Evolutionary conservation across 805 yeast species (phyloP).

Genomic region (Ogataea zsoltii): DNA sequence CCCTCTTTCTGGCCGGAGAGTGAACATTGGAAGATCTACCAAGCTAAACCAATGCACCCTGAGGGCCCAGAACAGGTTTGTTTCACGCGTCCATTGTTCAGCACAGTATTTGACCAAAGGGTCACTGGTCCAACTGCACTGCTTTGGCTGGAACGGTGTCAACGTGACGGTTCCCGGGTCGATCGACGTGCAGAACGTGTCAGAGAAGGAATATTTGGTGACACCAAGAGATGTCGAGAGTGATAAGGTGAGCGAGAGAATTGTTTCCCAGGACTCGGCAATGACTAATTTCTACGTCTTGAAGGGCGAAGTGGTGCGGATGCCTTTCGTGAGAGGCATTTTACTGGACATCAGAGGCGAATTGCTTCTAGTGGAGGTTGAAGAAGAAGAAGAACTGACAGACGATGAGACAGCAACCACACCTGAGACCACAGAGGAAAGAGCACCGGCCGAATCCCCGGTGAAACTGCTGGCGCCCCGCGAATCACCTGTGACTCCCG

Average conservation of each 20-base stretch:
- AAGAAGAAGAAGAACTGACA: slow-evolving; percentile 14
- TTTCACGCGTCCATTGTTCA: slow-evolving; percentile 67
- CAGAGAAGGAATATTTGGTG: slow-evolving; percentile 23
- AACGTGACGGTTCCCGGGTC: slow-evolving; percentile 60
- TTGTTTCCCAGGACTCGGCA: slow-evolving; percentile 42
- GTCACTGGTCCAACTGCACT: slow-evolving; percentile 53
- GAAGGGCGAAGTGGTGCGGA: slow-evolving; percentile 59
- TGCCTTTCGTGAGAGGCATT: slow-evolving; percentile 65
- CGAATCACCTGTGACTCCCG: not conserved
- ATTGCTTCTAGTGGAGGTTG: slow-evolving; percentile 30
- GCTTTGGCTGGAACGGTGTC: slow-evolving; percentile 84
- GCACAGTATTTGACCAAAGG: slow-evolving; percentile 44
- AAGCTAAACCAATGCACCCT: slow-evolving; percentile 53
- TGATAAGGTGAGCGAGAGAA: slow-evolving; percentile 23
- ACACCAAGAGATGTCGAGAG: slow-evolving; percentile 12
- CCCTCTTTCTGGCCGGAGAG: slow-evolving; percentile 36
- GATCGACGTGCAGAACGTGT: slow-evolving; percentile 29
- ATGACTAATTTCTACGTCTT: slow-evolving; percentile 58
- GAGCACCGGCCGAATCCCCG: slow-evolving; percentile 12
- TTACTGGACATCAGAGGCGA: slow-evolving; percentile 74
- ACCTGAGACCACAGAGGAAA: not conserved
- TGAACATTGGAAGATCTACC: slow-evolving; percentile 70
- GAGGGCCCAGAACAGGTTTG: slow-evolving; percentile 49
- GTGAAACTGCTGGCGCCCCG: not conserved
- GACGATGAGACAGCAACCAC: slow-evolving; percentile 7